Conservation (phyloP, 257 asterid genomes). For the Solanum medicagineum region DNA sequence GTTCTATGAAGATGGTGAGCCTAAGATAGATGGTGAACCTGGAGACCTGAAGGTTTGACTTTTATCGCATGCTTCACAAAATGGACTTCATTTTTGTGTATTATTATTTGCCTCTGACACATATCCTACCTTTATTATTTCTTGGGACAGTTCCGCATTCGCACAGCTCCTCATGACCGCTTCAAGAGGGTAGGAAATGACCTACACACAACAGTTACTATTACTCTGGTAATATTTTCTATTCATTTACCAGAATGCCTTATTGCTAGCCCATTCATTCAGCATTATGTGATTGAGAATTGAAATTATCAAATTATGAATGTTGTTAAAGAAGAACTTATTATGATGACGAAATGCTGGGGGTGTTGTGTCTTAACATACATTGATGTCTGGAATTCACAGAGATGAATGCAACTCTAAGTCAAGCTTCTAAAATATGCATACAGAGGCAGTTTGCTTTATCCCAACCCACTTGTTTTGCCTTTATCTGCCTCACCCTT, state of each 20-base stretch:
- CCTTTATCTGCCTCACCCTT: background rate
- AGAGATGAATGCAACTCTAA: background rate
- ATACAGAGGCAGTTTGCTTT: background rate
- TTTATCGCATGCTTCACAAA: background rate
- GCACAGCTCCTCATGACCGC: slow-evolving; percentile 79
- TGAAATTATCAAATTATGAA: background rate
- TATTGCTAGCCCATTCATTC: background rate
- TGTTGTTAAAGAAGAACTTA: background rate
- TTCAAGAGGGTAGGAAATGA: slow-evolving; percentile 88
- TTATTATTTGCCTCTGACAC: background rate
- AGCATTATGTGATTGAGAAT: background rate
- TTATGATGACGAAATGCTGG: background rate
- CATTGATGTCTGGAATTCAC: background rate
- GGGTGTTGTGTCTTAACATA: background rate
- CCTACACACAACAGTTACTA: slow-evolving; percentile 68
- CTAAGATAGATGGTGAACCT: slow-evolving; percentile 87
- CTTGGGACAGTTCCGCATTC: slow-evolving; percentile 62
- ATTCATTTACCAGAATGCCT: background rate
- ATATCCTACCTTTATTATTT: background rate
- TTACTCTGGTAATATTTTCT: slow-evolving; percentile 51
- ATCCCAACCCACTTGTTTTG: background rate
- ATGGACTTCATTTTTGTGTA: background rate
- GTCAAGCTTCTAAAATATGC: background rate
- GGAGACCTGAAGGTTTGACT: slow-evolving; percentile 82
- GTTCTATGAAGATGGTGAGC: slow-evolving; percentile 93